phyloP scores from a whole-genome alignment of 2,329 filamentous ascomycete species.

The Sporothrix brunneoviolacea region DNA sequence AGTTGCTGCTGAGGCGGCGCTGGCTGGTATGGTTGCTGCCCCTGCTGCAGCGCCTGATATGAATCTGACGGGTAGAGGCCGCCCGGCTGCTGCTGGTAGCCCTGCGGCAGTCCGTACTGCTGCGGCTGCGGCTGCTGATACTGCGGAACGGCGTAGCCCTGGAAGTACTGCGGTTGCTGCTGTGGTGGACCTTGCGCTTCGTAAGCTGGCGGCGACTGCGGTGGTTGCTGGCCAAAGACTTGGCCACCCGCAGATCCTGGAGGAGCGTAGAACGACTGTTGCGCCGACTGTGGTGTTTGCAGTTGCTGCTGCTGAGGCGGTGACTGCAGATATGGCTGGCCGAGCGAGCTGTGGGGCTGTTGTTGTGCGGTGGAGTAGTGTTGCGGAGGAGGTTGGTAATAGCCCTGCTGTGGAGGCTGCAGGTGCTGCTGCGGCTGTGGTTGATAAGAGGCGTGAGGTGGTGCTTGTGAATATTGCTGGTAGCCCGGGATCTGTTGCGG shows the following conservation, averaged over 20 bases:
- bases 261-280: conserved; percentile 4
- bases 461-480: conserved; percentile 16
- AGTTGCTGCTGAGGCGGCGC: conserved; percentile 12
- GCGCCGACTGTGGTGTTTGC: neutral
- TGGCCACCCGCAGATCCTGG: neutral
- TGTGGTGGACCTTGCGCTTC: neutral
- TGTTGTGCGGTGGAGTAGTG: conserved; percentile 10
- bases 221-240: neutral
- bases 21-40: conserved; percentile 19
- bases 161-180: conserved; percentile 6
- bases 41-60: neutral
- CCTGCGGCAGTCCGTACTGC: conserved; percentile 9
- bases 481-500: conserved; percentile 21
- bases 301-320: conserved; percentile 20
- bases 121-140: conserved; percentile 14
- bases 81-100: conserved; percentile 3
- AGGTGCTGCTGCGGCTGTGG: conserved; percentile 14
- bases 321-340: conserved; percentile 9
- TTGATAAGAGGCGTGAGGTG: conserved; percentile 20
- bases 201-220: neutral
- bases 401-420: conserved; percentile 19
- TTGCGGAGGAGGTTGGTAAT: conserved; percentile 17
- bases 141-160: conserved; percentile 10
- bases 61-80: neutral
- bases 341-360: conserved; percentile 4